Base-by-base conservation (phyloP, 2,329 filamentous ascomycete species). In the Aspergillus quadrilineatus region DNA sequence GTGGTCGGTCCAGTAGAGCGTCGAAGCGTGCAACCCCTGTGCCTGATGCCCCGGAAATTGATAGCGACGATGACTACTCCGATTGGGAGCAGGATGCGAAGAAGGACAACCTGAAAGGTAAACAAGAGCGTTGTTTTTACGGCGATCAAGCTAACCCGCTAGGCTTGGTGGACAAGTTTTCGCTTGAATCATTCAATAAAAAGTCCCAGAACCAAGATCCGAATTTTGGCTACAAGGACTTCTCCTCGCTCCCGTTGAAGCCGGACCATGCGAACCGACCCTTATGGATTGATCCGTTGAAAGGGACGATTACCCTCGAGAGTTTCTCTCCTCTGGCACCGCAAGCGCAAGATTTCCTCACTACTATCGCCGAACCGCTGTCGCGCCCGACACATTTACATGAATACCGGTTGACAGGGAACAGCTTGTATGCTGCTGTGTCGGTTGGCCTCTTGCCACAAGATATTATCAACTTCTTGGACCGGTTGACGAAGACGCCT, bases 401-500 rank as follows among this genome's bases (percentile, higher is more conserved):
- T 78, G 93, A 99, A 75, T 97, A 97, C 74, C 85, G 87, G 55
- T 83, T 99, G 66, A 97, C 92, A 2, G 87, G 89, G 26, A 92
- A 97, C 75, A 96, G 91, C 74, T 80, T 99, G 53, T 97, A 97
- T 74, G 93, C 94, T 30, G 94, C 94, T 41, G 90, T 97, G 4
- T 96, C 92, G 6, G 92, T 97, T 57, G 94, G 94, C n/a, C 78
- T 97, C 58, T 88, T 90, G 50, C 90, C 91, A 17, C 81, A 89
- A 51, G 92, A 97, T 72, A 97, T 97, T 61, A 91, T 97, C 66
- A 88, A 88, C 63, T 90, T 92, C 37, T 80, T 97, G 50, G 90
- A 97, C 65, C 85, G 88, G 37, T 88, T 97, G 64, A 90, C 92
- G 15, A 97, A 97, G 77, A 95, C 89, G 2, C 87, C 89, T 6